phyloP scores from a whole-genome alignment of 176 grass and related monocot genomes.

The Zea mays region DNA sequence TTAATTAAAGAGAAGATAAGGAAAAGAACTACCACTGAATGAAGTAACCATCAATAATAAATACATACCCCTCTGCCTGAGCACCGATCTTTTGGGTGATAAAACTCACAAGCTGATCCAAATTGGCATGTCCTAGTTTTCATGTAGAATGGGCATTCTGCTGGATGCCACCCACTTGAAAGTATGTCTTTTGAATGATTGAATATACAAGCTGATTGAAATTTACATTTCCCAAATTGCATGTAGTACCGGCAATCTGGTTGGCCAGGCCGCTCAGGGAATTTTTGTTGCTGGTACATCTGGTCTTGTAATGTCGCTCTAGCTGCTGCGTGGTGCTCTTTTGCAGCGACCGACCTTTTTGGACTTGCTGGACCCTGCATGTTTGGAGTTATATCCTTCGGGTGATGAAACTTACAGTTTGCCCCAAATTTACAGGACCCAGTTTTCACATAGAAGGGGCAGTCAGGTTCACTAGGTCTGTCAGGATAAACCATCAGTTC shows the following conservation, averaged over 20 bases:
- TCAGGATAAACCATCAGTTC: constrained; percentile 41
- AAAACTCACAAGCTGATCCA: constrained; percentile 46
- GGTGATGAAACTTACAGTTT: constrained; percentile 61
- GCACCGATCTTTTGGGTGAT: constrained; percentile 24
- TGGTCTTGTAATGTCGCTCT: constrained; percentile 20
- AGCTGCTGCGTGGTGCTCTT: constrained; percentile 19
- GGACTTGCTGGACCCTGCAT: not conserved
- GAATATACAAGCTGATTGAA: constrained; percentile 47
- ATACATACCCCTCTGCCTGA: constrained; percentile 39
- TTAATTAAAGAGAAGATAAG: not conserved
- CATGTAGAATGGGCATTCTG: constrained; percentile 42
- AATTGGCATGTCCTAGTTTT: constrained; percentile 48
- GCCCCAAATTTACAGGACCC: constrained; percentile 42
- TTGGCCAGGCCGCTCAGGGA: constrained; percentile 49
- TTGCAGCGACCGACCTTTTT: constrained; percentile 20
- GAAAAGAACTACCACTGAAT: not conserved
- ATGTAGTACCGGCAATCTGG: constrained; percentile 51
- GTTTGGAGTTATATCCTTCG: constrained; percentile 32
- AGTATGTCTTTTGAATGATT: constrained; percentile 50
- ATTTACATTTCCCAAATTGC: constrained; percentile 57
- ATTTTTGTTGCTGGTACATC: constrained; percentile 34
- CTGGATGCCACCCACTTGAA: constrained; percentile 35
- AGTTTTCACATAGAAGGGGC: constrained; percentile 54
- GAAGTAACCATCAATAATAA: not conserved
- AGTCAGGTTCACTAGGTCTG: constrained; percentile 46